Evolutionary conservation across 1,139 yeast genomes (phyloP).

Genomic region (Yamadazyma friedrichii): DNA sequence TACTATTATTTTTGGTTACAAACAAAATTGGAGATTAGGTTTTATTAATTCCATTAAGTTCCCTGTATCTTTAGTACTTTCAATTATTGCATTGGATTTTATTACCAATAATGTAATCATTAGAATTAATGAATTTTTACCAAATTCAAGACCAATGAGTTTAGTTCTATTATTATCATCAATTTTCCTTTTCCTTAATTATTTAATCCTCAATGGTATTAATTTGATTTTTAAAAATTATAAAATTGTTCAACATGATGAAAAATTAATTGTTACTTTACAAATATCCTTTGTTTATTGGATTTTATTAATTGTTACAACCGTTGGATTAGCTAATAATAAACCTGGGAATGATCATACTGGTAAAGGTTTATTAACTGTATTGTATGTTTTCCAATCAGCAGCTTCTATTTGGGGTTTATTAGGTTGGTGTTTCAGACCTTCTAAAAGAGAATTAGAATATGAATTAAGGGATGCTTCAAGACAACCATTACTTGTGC

Average conservation of each 20-base stretch:
- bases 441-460: constrained; percentile 17
- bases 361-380: constrained; percentile 56
- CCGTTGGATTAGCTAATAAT: constrained; percentile 47
- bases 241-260: constrained; percentile 62
- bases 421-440: constrained; percentile 42
- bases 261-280: constrained; percentile 64
- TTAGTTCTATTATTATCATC: constrained; percentile 42
- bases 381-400: constrained; percentile 53
- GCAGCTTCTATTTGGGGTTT: constrained; percentile 56
- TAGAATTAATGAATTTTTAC: constrained; percentile 51
- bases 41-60: constrained; percentile 45
- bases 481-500: constrained; percentile 29
- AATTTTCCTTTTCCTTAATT: constrained; percentile 54
- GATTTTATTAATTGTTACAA: constrained; percentile 46
- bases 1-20: constrained; percentile 41
- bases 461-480: constrained; percentile 18
- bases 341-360: constrained; percentile 48
- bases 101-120: constrained; percentile 30
- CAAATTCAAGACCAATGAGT: constrained; percentile 51
- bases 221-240: constrained; percentile 41
- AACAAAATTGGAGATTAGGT: constrained; percentile 50
- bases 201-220: constrained; percentile 49
- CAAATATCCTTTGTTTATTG: constrained; percentile 59
- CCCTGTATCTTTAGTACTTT: constrained; percentile 51
- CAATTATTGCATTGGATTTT: constrained; percentile 36